Conservation (phyloP, 768 basidiomycete genomes). For the Leccinum obscurum region DNA sequence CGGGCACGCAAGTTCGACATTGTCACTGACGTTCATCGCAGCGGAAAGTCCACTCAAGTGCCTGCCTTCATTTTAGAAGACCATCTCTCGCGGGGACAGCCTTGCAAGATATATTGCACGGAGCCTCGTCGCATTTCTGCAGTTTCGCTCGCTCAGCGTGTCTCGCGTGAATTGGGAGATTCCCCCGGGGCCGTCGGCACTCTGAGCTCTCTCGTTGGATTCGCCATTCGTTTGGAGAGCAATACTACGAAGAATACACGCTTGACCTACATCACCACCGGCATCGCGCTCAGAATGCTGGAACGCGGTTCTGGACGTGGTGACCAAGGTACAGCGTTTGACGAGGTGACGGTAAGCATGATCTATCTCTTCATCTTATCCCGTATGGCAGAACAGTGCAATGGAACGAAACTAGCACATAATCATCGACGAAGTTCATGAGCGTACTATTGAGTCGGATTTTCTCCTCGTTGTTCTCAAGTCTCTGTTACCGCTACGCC, state of each 20-base stretch:
- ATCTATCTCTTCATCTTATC: constrained; percentile 5
- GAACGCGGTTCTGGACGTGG: constrained; percentile 74
- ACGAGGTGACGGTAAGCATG: constrained; percentile 86
- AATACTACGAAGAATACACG: constrained; percentile 78
- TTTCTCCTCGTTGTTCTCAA: constrained; percentile 94
- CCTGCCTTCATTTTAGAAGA: constrained; percentile 94
- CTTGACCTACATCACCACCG: constrained; percentile 86
- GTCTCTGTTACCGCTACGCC: constrained; percentile 69
- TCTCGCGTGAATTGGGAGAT: constrained; percentile 92
- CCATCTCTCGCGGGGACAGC: constrained; percentile 72
- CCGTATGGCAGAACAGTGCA: not conserved
- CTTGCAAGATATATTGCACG: constrained; percentile 92
- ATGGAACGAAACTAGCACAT: constrained; percentile 61
- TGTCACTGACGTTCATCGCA: constrained; percentile 31
- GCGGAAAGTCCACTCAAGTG: constrained; percentile 96
- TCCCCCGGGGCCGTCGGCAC: constrained; percentile 76
- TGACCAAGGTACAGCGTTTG: constrained; percentile 79
- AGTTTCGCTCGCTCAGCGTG: constrained; percentile 90
- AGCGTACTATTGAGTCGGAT: constrained; percentile 95
- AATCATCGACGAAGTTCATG: constrained; percentile 97
- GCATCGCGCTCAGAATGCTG: constrained; percentile 96
- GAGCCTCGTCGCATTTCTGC: constrained; percentile 96
- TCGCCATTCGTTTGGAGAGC: constrained; percentile 91
- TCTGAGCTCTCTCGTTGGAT: constrained; percentile 79
- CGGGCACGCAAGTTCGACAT: constrained; percentile 37